A percentile compares a stretch with the other conserved stretches of the same genome.
These are phyloP conservation scores for Dittrichia graveolens DNA, from an alignment of 129 eudicot species.

Conservation along the genomic window DNA sequence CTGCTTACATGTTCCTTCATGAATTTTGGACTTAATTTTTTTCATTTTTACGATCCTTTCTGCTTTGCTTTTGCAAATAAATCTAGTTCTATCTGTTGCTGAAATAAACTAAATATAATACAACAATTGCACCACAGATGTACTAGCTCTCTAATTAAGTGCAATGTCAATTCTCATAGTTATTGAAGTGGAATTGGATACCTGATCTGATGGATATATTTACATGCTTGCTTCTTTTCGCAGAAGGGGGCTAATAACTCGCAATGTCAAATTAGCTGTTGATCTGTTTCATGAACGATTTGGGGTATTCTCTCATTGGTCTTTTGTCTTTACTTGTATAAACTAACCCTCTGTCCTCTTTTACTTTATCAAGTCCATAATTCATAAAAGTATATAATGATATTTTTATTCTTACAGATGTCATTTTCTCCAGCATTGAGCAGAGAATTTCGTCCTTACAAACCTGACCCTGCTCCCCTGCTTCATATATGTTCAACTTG, in stretches of 20 bases:
- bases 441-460: constrained; percentile 91
- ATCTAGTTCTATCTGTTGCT: not conserved
- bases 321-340: not conserved
- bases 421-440: constrained; percentile 91
- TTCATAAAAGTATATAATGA: not conserved
- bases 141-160: not conserved
- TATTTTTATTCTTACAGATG: constrained; percentile 53
- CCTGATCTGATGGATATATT: constrained; percentile 18
- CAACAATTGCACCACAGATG: not conserved
- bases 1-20: too few relatives aligned
- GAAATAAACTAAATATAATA: not conserved
- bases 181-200: not conserved
- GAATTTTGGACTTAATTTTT: not conserved
- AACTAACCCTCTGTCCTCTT: not conserved
- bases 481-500: constrained; percentile 88
- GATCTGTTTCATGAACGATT: constrained; percentile 85
- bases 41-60: not conserved
- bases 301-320: constrained; percentile 53
- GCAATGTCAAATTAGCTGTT: constrained; percentile 87
- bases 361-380: not conserved
- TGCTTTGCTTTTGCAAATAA: not conserved
- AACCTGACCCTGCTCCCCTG: constrained; percentile 96
- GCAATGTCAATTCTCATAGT: not conserved
- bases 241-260: constrained; percentile 96
- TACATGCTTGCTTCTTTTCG: constrained; percentile 19